Conservation (phyloP, 768 basidiomycete genomes). For the Tricholoma sp. region DNA sequence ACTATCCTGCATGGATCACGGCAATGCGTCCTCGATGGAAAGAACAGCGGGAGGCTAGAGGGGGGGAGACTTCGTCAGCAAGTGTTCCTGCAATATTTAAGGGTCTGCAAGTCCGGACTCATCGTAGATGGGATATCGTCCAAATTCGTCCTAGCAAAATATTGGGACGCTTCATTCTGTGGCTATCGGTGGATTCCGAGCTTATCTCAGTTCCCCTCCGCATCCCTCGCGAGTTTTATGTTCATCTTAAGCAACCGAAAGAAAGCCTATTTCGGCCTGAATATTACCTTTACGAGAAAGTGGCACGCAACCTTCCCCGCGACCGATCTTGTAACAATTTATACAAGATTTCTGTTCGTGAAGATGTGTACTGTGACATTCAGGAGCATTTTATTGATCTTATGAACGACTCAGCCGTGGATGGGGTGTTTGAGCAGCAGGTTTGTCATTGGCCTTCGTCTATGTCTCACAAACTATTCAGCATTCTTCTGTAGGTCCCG, state of each 20-base stretch:
- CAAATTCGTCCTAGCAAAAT: constrained; percentile 78
- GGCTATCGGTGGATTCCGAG: constrained; percentile 79
- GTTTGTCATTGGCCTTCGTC: constrained; percentile 32
- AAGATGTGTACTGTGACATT: constrained; percentile 77
- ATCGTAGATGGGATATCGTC: constrained; percentile 85
- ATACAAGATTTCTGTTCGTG: constrained; percentile 77
- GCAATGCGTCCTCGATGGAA: constrained; percentile 79
- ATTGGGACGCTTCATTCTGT: constrained; percentile 80
- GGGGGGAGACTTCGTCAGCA: constrained; percentile 34
- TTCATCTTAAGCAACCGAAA: constrained; percentile 74
- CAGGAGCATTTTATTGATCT: constrained; percentile 91
- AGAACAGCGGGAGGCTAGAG: constrained; percentile 44
- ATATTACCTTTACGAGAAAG: constrained; percentile 66
- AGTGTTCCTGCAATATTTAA: constrained; percentile 73
- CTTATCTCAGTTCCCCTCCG: constrained; percentile 79
- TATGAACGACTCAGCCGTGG: constrained; percentile 90
- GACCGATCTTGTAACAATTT: constrained; percentile 73
- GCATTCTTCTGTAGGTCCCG: constrained; percentile 54
- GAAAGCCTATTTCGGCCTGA: constrained; percentile 62
- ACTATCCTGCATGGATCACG: constrained; percentile 76
- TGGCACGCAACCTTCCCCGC: constrained; percentile 74
- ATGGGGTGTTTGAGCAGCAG: constrained; percentile 92
- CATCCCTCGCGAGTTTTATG: constrained; percentile 88
- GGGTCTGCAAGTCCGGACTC: constrained; percentile 49
- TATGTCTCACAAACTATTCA: background rate